Conservation (phyloP, 139 green algal genomes). For the Chlorella sp. region DNA sequence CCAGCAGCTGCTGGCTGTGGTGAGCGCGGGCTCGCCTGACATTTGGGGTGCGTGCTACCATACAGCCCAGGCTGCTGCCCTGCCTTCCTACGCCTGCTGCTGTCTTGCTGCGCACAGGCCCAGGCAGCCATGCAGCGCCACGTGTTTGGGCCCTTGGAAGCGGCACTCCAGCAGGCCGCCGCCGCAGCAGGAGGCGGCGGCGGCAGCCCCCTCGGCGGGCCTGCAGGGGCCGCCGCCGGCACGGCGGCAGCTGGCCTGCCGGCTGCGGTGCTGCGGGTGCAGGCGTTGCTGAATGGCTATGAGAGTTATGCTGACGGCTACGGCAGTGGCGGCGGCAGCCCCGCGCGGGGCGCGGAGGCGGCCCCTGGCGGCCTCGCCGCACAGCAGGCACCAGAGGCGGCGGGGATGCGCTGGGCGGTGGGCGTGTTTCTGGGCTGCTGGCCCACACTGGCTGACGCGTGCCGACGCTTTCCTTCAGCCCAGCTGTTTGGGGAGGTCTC, state of each 20-base stretch:
- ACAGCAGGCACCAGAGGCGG: neutral
- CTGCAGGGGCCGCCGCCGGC: neutral
- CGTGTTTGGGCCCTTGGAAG: neutral
- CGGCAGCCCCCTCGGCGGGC: neutral
- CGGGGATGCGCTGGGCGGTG: neutral
- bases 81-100: too few species aligned
- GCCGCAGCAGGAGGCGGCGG: neutral
- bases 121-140: neutral
- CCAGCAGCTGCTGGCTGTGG: neutral
- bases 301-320: conserved; percentile 5
- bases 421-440: conserved; percentile 11
- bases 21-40: too few species aligned
- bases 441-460: conserved; percentile 10
- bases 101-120: too few species aligned
- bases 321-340: neutral
- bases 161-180: neutral
- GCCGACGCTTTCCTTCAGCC: too few species aligned
- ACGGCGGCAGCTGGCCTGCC: conserved; percentile 10
- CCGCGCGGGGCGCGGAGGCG: neutral
- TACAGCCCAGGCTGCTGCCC: too few species aligned
- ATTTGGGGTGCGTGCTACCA: too few species aligned
- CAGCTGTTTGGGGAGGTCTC: neutral
- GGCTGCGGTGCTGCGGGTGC: conserved; percentile 4
- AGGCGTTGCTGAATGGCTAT: conserved; percentile 28
- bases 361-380: neutral